Evolutionary conservation across 345 rosid species (phyloP), one percentile per base, ranked within the genome.

Genomic region (Brassica nigra): DNA sequence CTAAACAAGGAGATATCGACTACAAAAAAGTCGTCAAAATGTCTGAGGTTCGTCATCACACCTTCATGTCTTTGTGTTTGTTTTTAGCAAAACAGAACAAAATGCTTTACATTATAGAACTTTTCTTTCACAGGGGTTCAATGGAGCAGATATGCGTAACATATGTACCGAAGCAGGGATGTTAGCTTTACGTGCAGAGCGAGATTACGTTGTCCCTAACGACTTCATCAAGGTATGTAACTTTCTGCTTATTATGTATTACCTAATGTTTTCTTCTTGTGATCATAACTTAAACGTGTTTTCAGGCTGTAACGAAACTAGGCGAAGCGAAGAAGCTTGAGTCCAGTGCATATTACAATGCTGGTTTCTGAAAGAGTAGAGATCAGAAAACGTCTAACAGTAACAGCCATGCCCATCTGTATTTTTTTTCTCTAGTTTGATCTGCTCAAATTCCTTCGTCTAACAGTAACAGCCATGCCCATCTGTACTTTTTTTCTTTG

Each of bases 121-220:
- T 59, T 18, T 15, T 30, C 4, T 44, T 61, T 68, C 1, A n/a
- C n/a, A 79, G 97, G 97, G 94, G 6, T 94, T 94, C 75, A 90
- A 89, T 80, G 97, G 97, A 15, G 98, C 97, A 58, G 97, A 89
- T 84, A 90, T 94, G 54, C 87, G 95, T 31, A 94, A 88, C 81
- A 85, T 90, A 68, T 94, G 98, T 84, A 90, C 97, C 0, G 98
- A 94, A 82, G 98, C 96, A 77, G 97, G 93, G 42, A 88, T 92
- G 94, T 86, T 85, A 4, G 98, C 96, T 73, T 79, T 92, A 62
- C 63, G 93, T 52, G 96, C 97, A 12, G 90, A 88, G 33, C 93
- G 91, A 27, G 97, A 90, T 82, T 92, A 90, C 44, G 90, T 89
- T 36, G 87, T 92, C 78, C 89, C 92, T 6, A 89, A 89, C 77